Conservation (phyloP, 129 eudicot genomes). For the Saposhnikovia divaricata region DNA sequence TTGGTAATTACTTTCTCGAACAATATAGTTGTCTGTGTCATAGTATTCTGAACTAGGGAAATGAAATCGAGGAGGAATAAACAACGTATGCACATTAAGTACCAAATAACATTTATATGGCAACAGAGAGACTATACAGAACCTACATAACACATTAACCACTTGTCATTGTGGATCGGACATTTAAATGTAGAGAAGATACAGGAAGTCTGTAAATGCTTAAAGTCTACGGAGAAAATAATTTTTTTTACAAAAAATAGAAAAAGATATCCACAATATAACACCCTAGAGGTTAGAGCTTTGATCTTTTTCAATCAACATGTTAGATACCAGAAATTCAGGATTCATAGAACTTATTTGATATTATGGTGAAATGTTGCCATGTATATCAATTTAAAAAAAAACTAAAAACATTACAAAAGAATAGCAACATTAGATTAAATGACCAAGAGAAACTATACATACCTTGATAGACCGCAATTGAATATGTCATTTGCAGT, state of each 20-base stretch:
- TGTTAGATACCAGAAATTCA: not conserved
- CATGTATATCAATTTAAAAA: not conserved
- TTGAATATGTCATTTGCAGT: slow-evolving; percentile 74
- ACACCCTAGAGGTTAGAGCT: not conserved
- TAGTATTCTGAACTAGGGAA: not conserved
- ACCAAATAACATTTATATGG: not conserved
- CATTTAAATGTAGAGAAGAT: not conserved
- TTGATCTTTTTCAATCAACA: not conserved
- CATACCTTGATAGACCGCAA: slow-evolving; percentile 61
- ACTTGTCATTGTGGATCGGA: not conserved
- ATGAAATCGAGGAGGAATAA: not conserved
- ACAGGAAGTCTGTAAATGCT: not conserved
- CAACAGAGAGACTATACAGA: not conserved
- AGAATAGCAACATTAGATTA: not conserved
- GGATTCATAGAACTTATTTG: not conserved
- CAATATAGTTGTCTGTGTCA: not conserved
- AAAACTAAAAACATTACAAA: not conserved
- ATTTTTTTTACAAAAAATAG: not conserved
- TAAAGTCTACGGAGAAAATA: not conserved
- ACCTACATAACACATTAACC: not conserved
- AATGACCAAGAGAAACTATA: not conserved
- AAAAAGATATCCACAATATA: not conserved
- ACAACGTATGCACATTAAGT: not conserved
- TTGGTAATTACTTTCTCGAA: not conserved
- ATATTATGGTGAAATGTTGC: not conserved